phyloP scores from a whole-genome alignment of 1,284 basidiomycete genomes.

The Vanrija sp. region DNA sequence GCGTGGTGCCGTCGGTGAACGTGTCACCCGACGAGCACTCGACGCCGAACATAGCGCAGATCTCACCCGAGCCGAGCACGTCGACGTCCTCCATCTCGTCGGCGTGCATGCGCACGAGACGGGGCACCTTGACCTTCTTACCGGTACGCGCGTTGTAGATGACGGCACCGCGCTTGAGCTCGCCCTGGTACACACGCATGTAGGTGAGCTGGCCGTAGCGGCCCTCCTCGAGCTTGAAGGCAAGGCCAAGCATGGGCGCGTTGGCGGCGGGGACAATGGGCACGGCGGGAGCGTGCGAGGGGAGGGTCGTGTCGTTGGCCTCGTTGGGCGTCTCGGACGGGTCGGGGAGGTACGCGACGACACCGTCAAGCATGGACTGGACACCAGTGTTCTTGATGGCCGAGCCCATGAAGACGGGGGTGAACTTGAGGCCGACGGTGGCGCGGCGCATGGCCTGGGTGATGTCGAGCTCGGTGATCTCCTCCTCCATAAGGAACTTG shows the following conservation, averaged over 20 bases:
- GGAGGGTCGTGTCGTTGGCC: slow-evolving; percentile 77
- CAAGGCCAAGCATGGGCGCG: slow-evolving; percentile 87
- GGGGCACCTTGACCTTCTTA: slow-evolving; percentile 97
- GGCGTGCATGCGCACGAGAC: slow-evolving; percentile 95
- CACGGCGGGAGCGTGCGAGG: slow-evolving; percentile 63
- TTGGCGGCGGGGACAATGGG: slow-evolving; percentile 72
- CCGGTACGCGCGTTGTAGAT: slow-evolving; percentile 94
- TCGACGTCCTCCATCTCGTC: slow-evolving; percentile 99
- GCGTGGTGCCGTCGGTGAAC: slow-evolving; percentile 86
- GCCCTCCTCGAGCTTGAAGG: slow-evolving; percentile 98
- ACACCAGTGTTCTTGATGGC: slow-evolving; percentile 98
- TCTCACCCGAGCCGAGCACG: slow-evolving; percentile 94
- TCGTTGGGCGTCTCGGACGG: slow-evolving; percentile 75
- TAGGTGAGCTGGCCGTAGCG: slow-evolving; percentile 97
- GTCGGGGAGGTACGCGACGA: slow-evolving; percentile 91
- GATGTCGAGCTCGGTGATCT: slow-evolving; percentile 69
- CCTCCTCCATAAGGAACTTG: slow-evolving; percentile 80
- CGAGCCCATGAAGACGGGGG: slow-evolving; percentile 94
- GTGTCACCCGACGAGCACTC: slow-evolving; percentile 98
- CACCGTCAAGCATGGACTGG: slow-evolving; percentile 89
- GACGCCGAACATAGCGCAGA: slow-evolving; percentile 98
- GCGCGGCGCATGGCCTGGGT: slow-evolving; percentile 81
- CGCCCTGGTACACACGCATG: slow-evolving; percentile 98
- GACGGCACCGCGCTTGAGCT: slow-evolving; percentile 73
- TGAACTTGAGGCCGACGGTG: slow-evolving; percentile 84